phyloP scores from a whole-genome alignment of 257 asterid genomes.

The Solanum boliviense region DNA sequence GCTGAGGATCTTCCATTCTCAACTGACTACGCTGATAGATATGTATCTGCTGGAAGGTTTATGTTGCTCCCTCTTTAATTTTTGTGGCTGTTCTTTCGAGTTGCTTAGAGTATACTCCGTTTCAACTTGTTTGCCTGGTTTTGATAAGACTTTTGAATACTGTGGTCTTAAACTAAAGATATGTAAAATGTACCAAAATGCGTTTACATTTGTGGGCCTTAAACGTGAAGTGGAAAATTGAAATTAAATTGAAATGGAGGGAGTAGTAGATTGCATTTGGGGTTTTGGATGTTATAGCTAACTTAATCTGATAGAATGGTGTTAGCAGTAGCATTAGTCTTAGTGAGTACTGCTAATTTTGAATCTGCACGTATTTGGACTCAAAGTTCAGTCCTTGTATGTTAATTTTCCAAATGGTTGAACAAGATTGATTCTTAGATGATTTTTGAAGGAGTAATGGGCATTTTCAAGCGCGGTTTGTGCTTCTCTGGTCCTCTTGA shows the following conservation, averaged over 20 bases:
- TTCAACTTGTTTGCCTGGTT: not conserved
- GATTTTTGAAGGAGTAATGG: not conserved
- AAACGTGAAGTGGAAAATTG: not conserved
- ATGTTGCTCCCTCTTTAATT: not conserved
- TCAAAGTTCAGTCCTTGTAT: not conserved
- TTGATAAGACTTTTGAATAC: not conserved
- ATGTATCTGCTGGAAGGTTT: conserved; percentile 94
- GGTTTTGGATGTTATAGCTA: not conserved
- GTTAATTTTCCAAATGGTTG: not conserved
- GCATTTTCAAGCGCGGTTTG: not conserved
- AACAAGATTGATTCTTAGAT: not conserved
- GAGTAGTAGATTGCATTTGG: not conserved
- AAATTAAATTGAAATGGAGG: not conserved
- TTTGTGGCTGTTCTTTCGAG: not conserved
- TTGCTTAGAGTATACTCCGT: not conserved
- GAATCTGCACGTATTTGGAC: not conserved
- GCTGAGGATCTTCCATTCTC: conserved; percentile 91
- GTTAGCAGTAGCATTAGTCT: not conserved
- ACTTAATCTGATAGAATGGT: not conserved
- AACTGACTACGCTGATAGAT: conserved; percentile 72
- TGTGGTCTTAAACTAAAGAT: not conserved
- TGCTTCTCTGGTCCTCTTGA: not conserved
- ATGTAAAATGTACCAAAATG: not conserved
- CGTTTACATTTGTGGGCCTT: not conserved
- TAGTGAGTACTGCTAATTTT: not conserved